Base-by-base conservation (phyloP, 2,329 filamentous ascomycete species). In the Elsinoe batatas region DNA sequence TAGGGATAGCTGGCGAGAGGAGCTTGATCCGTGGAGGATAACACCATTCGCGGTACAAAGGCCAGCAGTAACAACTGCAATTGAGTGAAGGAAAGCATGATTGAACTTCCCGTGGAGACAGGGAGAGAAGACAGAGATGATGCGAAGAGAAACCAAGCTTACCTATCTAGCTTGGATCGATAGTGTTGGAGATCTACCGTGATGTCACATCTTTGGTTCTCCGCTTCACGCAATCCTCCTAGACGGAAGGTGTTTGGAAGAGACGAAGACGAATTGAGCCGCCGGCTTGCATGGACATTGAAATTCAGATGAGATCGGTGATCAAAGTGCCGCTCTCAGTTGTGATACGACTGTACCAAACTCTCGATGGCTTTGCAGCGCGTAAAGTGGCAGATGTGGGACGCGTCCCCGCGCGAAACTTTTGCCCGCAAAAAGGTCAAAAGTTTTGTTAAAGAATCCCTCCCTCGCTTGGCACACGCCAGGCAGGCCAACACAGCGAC, bases 401-500 rank as follows among this genome's bases (percentile, higher is more conserved):
- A 42, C 51, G 36, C 51, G 49, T 53, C 49, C 20, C 51, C 32
- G 18, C 46, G 46, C 40, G 40, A 44, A 46, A 54, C n/a, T 26
- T 38, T 18, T 40, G 22, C 18, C 43, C 46, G 20, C 43, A 44
- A 44, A 44, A 44, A 22, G 44, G 32, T 35, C 51, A 47, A 20
- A 54, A 38, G 44, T 56, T 58, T 58, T 58, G 49, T 54, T 56
- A 54, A 49, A 37, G 54, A 61, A 68, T 70, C 66, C 66, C 66
- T 71, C 61, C 67, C 70, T 64, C 64, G 68, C 71, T 71, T 69
- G 67, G 68, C 68, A 67, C 63, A 57, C 61, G 64, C 65, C 65
- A 68, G 65, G 59, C 60, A 66, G 64, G 69, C 69, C 69, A 66
- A 66, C 67, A 67, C 61, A 68, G 66, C 65, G 64, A 65, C 68